A percentile compares a stretch with the other conserved stretches of the same genome.
Conservation (phyloP, 192 early-diverging fungal species). For the Coemansia sp. region DNA sequence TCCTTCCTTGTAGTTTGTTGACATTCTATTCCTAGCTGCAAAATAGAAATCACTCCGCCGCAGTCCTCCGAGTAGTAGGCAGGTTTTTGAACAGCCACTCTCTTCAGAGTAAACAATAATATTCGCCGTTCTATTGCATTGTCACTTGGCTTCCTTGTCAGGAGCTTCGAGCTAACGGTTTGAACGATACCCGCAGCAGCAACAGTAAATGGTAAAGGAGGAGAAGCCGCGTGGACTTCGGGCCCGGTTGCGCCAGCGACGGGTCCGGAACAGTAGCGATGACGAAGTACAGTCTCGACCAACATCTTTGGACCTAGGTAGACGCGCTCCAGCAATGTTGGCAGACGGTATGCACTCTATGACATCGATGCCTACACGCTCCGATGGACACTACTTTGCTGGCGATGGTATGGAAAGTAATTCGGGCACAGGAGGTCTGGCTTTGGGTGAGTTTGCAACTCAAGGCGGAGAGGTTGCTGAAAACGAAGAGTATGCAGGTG, state of each 20-base stretch:
- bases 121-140: not conserved
- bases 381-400: conserved; percentile 6
- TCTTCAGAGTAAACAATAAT: conserved; percentile 1
- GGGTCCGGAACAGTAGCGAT: conserved; percentile 41
- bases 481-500: conserved; percentile 18
- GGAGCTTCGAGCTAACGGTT: not conserved
- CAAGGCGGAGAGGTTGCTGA: conserved; percentile 42
- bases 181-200: not conserved
- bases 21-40: not conserved
- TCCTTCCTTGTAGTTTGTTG: not conserved
- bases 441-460: conserved; percentile 45
- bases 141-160: not conserved
- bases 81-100: not conserved
- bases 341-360: conserved; percentile 34
- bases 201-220: conserved; percentile 27
- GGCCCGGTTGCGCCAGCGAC: conserved; percentile 45
- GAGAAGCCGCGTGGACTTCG: conserved; percentile 47
- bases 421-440: conserved; percentile 25
- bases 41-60: not conserved
- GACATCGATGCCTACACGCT: conserved; percentile 30
- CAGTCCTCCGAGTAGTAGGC: not conserved
- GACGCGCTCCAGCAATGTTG: conserved; percentile 19
- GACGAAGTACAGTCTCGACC: conserved; percentile 45
- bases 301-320: conserved; percentile 38
- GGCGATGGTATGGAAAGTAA: conserved; percentile 7